phyloP scores from a whole-genome alignment of 2,329 filamentous ascomycete genomes.

The Raffaelea albimanens region DNA sequence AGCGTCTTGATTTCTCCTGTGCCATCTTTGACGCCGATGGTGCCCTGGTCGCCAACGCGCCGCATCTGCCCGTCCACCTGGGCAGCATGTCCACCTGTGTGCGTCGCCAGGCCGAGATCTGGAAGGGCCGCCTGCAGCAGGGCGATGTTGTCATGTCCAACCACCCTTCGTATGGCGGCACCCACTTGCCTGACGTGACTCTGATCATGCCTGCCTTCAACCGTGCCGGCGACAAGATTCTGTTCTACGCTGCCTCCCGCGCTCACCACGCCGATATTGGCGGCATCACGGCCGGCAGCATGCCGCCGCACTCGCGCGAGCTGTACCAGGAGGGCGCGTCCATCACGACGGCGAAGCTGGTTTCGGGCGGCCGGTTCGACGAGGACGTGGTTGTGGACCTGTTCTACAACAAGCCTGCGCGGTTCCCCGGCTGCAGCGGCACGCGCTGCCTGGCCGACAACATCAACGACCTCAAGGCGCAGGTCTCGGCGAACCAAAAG shows the following conservation, averaged over 20 bases:
- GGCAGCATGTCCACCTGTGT: conserved; percentile 83
- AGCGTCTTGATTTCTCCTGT: conserved; percentile 74
- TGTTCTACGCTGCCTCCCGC: conserved; percentile 74
- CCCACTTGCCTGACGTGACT: conserved; percentile 75
- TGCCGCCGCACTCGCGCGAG: conserved; percentile 66
- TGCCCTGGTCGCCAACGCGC: conserved; percentile 69
- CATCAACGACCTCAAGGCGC: conserved; percentile 76
- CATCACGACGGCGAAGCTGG: conserved; percentile 60
- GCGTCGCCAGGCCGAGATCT: conserved; percentile 67
- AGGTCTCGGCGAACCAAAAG: conserved; percentile 79
- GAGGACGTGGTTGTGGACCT: conserved; percentile 66
- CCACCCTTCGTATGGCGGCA: conserved; percentile 76
- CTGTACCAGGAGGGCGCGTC: conserved; percentile 56
- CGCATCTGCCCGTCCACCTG: conserved; percentile 72
- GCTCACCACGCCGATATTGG: conserved; percentile 82
- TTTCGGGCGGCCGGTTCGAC: conserved; percentile 68
- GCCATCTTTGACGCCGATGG: conserved; percentile 70
- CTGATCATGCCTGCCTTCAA: conserved; percentile 72
- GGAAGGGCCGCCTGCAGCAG: conserved; percentile 66
- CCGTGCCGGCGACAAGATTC: conserved; percentile 53
- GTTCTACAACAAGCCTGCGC: conserved; percentile 62
- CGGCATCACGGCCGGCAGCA: conserved; percentile 71
- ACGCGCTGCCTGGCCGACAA: conserved; percentile 76
- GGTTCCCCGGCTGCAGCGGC: conserved; percentile 66
- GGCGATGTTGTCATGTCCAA: conserved; percentile 80